Conservation (phyloP, 306 rosid species). For the Cucumis hystrix region DNA sequence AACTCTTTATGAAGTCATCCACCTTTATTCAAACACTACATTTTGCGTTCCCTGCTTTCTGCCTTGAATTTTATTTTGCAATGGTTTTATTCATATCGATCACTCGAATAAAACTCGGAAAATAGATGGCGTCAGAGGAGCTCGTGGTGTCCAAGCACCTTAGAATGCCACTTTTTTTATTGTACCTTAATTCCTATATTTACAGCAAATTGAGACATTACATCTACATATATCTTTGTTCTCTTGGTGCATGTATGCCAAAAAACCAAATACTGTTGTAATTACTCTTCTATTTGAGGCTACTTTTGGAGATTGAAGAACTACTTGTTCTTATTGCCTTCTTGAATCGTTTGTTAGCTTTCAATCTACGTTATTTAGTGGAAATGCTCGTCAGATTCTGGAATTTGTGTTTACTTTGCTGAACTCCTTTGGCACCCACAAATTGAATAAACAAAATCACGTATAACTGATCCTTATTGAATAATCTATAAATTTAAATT, state of each 20-base stretch:
- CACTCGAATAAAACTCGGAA: not conserved
- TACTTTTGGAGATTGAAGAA: not conserved
- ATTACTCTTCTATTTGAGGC: not conserved
- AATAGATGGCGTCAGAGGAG: not conserved
- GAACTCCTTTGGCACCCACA: too few relatives aligned
- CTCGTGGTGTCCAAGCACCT: not conserved
- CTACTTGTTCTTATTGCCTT: not conserved
- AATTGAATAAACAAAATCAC: too few relatives aligned
- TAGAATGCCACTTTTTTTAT: not conserved
- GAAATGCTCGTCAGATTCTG: too few relatives aligned
- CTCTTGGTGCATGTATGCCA: not conserved
- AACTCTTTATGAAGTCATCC: not conserved
- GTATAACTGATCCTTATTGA: too few relatives aligned
- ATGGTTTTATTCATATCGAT: not conserved
- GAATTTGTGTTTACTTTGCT: too few relatives aligned
- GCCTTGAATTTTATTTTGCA: not conserved
- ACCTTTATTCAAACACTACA: not conserved
- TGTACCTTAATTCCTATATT: not conserved
- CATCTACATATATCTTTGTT: not conserved
- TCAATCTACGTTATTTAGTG: too few relatives aligned
- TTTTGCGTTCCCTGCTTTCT: not conserved
- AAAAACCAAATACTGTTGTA: not conserved
- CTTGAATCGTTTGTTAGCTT: not conserved
- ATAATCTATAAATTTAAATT: too few relatives aligned
- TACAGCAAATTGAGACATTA: not conserved